These are phyloP conservation scores for Aspergillus alliaceus DNA, from an alignment of 2,329 filamentous ascomycete genomes.

Conservation along the genomic window DNA sequence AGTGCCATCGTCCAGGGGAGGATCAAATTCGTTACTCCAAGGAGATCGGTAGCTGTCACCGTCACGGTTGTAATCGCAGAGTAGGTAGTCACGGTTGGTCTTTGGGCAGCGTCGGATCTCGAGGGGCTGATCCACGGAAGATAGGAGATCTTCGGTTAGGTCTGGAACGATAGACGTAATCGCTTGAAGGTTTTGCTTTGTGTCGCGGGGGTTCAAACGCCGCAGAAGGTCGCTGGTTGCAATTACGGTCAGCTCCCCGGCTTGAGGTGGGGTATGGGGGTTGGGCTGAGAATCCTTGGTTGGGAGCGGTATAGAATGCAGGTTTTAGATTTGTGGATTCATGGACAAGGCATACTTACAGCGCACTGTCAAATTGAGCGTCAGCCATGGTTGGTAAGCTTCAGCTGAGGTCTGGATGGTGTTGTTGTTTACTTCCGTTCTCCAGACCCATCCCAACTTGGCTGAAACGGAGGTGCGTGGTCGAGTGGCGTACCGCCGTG, in stretches of 20 bases:
- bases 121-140: conserved; percentile 94
- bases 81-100: conserved; percentile 89
- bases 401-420: conserved; percentile 12
- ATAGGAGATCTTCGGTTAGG: conserved; percentile 94
- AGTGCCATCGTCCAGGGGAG: conserved; percentile 81
- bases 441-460: conserved; percentile 13
- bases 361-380: conserved; percentile 52
- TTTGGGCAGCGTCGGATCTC: conserved; percentile 81
- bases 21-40: conserved; percentile 99
- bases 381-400: conserved; percentile 41
- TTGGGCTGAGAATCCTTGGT: not conserved
- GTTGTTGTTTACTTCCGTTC: conserved; percentile 22
- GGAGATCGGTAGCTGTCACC: conserved; percentile 96
- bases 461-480: conserved; percentile 19
- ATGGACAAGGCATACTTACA: conserved; percentile 38
- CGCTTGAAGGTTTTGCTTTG: conserved; percentile 79
- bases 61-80: conserved; percentile 99
- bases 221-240: conserved; percentile 85
- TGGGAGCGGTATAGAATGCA: not conserved
- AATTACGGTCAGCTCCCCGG: conserved; percentile 26
- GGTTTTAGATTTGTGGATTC: not conserved
- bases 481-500: conserved; percentile 11
- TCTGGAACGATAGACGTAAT: conserved; percentile 88
- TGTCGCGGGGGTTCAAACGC: conserved; percentile 92
- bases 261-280: conserved; percentile 23